A percentile compares a stretch with the other conserved stretches of the same genome.
phyloP scores from a whole-genome alignment of 1,139 yeast species.

The Zygosaccharomyces sapae region DNA sequence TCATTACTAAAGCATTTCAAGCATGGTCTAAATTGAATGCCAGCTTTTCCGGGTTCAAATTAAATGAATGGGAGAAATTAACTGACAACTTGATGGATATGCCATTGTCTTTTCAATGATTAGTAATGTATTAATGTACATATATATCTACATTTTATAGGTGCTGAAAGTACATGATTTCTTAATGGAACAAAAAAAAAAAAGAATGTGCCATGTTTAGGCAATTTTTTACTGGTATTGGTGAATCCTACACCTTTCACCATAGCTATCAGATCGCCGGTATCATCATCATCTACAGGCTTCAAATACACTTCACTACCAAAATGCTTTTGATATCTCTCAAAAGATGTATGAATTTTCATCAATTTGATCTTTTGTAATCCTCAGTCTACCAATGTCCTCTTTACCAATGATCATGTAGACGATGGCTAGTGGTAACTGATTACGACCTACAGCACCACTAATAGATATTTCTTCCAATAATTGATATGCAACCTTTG shows the following conservation, averaged over 20 bases:
- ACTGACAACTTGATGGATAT: constrained; percentile 53
- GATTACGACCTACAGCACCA: constrained; percentile 71
- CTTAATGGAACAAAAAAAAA: too few relatives aligned
- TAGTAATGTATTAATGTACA: not conserved
- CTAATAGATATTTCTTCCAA: constrained; percentile 70
- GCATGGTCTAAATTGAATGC: constrained; percentile 68
- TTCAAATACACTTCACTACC: constrained; percentile 77
- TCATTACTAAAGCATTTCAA: constrained; percentile 66
- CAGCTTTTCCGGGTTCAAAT: constrained; percentile 55
- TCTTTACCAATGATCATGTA: constrained; percentile 92
- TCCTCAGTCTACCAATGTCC: constrained; percentile 82
- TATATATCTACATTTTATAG: not conserved
- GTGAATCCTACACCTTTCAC: constrained; percentile 89
- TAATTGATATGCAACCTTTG: constrained; percentile 66
- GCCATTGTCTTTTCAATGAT: constrained; percentile 43
- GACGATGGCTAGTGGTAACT: constrained; percentile 61
- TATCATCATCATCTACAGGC: constrained; percentile 56
- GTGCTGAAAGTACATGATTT: not conserved
- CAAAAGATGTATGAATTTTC: constrained; percentile 58
- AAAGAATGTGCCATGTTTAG: constrained; percentile 34
- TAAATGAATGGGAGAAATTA: constrained; percentile 57
- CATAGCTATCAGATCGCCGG: constrained; percentile 58
- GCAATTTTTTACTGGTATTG: constrained; percentile 86
- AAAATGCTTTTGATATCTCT: constrained; percentile 76
- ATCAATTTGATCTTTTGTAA: constrained; percentile 70